A percentile compares a stretch with the other conserved stretches of the same genome.
Evolutionary conservation across 768 basidiomycete species (phyloP).

Genomic region (Auricularia auricula-judae): DNA sequence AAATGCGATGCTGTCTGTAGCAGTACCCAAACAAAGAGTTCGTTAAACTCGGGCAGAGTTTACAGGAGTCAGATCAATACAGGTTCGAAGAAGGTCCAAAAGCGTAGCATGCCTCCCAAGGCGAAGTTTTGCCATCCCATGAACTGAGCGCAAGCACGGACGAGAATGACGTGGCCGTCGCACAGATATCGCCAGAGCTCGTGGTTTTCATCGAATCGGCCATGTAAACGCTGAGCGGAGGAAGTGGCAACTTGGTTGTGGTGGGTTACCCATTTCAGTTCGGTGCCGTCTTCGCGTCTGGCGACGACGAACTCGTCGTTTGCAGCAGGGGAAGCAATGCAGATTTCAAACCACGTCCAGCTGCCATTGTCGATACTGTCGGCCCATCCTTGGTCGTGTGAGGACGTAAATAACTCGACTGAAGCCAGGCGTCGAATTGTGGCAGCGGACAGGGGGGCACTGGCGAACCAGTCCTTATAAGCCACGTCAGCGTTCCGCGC

Average conservation of each 20-base stretch:
- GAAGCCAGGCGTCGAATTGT: neutral
- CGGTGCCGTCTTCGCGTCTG: neutral
- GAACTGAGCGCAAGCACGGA: slow-evolving; percentile 7
- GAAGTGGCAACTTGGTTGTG: slow-evolving; percentile 2
- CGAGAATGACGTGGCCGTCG: slow-evolving; percentile 6
- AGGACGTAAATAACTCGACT: slow-evolving; percentile 5
- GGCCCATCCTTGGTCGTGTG: slow-evolving; percentile 10
- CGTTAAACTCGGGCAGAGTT: too few relatives aligned
- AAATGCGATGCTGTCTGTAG: too few relatives aligned
- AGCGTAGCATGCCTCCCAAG: neutral
- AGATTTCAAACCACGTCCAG: slow-evolving; percentile 12
- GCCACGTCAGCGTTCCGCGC: neutral
- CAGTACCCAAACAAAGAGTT: too few relatives aligned
- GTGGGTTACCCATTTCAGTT: slow-evolving; percentile 8
- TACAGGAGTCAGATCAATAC: neutral
- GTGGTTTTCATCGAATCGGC: slow-evolving; percentile 5
- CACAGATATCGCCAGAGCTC: slow-evolving; percentile 8
- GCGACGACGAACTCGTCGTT: neutral
- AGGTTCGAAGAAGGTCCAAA: slow-evolving; percentile 9
- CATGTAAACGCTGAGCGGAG: neutral
- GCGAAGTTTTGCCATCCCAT: slow-evolving; percentile 7
- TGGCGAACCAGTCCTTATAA: neutral
- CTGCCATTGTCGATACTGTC: slow-evolving; percentile 1
- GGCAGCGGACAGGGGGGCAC: neutral
- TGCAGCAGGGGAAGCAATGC: neutral